Percentiles rank a stretch among this genome's conserved stretches.
phyloP scores from a whole-genome alignment of 139 green algal species.

The Eudorina sp. region DNA sequence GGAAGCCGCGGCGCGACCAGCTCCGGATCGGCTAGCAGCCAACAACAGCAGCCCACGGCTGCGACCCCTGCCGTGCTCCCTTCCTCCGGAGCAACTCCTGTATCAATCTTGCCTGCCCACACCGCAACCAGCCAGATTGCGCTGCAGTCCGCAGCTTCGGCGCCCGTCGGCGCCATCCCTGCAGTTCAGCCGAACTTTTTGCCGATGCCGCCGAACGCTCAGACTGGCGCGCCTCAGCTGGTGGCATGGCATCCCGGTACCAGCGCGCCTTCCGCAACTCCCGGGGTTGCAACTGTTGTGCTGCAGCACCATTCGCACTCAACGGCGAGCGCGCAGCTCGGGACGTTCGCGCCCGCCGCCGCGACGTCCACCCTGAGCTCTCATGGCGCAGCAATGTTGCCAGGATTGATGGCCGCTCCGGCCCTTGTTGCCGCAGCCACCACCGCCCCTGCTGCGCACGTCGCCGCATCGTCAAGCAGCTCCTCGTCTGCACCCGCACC shows the following conservation, averaged over 20 bases:
- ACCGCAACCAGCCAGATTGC: not conserved
- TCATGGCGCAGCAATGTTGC: not conserved
- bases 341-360: not conserved
- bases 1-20: not conserved
- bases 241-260: not conserved
- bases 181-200: not conserved
- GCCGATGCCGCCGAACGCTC: not conserved
- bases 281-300: not conserved
- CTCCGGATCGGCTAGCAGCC: not conserved
- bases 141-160: not conserved
- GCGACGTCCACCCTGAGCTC: no score
- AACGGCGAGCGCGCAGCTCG: not conserved
- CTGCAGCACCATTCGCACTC: not conserved
- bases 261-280: not conserved
- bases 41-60: not conserved
- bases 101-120: not conserved
- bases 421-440: no score
- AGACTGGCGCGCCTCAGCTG: not conserved
- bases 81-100: not conserved
- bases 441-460: not conserved
- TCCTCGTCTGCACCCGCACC: not conserved
- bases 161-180: not conserved
- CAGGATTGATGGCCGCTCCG: not conserved
- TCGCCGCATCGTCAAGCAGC: not conserved
- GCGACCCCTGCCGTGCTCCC: not conserved